These are phyloP conservation scores for Fusarium longipes DNA, from an alignment of 2,329 filamentous ascomycete species.

Conservation along the genomic window DNA sequence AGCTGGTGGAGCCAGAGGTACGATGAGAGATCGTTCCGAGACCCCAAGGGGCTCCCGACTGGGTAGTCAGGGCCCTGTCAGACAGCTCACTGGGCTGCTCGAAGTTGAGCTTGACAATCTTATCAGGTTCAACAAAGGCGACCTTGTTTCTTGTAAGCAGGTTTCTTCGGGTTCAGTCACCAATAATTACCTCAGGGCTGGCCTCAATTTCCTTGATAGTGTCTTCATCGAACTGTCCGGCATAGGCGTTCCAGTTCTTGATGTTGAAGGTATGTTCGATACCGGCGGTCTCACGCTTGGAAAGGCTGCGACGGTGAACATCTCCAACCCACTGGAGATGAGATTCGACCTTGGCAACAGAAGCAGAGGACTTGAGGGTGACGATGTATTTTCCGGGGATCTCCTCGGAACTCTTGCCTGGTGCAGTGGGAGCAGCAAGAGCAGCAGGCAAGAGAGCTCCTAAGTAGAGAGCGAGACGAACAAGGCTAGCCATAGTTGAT, in stretches of 20 bases:
- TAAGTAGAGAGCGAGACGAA: conserved; percentile 2
- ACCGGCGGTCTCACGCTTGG: background rate
- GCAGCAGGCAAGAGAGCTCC: background rate
- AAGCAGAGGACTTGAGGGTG: background rate
- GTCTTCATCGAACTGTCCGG: conserved; percentile 1
- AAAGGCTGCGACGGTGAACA: background rate
- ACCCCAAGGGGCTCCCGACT: background rate
- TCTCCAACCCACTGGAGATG: background rate
- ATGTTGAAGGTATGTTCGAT: background rate
- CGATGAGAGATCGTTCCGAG: conserved; percentile 1
- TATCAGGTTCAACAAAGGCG: background rate
- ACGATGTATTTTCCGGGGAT: background rate
- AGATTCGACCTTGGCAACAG: background rate
- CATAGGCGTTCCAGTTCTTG: conserved; percentile 4
- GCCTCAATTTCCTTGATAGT: conserved; percentile 2
- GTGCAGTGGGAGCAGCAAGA: background rate
- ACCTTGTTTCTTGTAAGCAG: background rate
- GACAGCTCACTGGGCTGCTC: background rate
- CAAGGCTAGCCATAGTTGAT: background rate
- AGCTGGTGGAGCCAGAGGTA: background rate
- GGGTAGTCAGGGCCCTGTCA: background rate
- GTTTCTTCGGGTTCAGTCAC: background rate
- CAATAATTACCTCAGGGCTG: background rate
- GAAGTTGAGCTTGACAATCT: background rate
- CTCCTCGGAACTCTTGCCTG: background rate